phyloP scores from a whole-genome alignment of 2,329 filamentous ascomycete genomes.

The Erysiphe neolycopersici region DNA sequence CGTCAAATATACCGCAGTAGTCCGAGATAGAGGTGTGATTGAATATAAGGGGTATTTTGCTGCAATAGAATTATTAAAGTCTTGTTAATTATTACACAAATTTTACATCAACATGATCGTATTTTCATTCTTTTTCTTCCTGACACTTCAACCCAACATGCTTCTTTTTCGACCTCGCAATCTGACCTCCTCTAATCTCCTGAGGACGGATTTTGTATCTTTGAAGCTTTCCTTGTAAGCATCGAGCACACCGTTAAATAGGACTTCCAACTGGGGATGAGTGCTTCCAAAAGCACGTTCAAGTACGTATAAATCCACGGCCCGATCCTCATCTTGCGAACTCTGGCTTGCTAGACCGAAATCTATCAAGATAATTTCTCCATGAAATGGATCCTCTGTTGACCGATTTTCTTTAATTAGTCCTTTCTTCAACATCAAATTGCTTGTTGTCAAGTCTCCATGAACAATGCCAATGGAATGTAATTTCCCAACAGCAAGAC shows the following conservation, averaged over 20 bases:
- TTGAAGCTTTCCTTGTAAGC: conserved; percentile 53
- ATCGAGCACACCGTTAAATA: conserved; percentile 48
- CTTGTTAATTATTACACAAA: no score
- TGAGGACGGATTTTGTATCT: conserved; percentile 47
- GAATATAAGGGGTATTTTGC: conserved; percentile 98
- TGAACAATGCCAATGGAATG: conserved; percentile 75
- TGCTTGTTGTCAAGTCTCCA: conserved; percentile 90
- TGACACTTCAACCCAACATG: conserved; percentile 48
- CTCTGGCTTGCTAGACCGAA: conserved; percentile 73
- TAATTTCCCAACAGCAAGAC: conserved; percentile 42
- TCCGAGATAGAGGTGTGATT: conserved; percentile 78
- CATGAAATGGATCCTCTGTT: conserved; percentile 20
- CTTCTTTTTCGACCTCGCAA: conserved; percentile 88
- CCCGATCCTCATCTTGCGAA: conserved; percentile 67
- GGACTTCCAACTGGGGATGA: conserved; percentile 56
- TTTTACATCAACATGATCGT: no score
- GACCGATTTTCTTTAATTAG: conserved; percentile 3
- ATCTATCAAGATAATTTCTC: conserved; percentile 75
- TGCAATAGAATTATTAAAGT: no score
- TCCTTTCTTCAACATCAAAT: conserved; percentile 48
- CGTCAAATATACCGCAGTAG: conserved; percentile 87
- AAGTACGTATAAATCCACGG: conserved; percentile 86
- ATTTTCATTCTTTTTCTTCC: no score
- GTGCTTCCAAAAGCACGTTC: conserved; percentile 89
- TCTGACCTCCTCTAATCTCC: conserved; percentile 69